Conservation (phyloP, 2,329 filamentous ascomycete genomes). For the Colletotrichum cuscutae region DNA sequence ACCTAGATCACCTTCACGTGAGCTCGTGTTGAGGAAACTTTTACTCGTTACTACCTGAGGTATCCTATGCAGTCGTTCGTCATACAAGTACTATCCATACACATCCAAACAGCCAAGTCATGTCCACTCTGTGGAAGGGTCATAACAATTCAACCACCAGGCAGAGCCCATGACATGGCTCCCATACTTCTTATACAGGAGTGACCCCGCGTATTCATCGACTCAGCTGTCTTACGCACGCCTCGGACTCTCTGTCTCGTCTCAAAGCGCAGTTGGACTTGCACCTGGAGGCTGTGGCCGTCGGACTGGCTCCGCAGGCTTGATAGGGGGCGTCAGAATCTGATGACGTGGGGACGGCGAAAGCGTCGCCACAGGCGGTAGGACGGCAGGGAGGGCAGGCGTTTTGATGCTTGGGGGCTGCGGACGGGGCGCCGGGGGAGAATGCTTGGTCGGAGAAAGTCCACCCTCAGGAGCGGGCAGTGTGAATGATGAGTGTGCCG, state of each 20-base stretch:
- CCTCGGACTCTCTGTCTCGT: not conserved
- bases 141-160: not conserved
- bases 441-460: slow-evolving; percentile 63
- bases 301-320: slow-evolving; percentile 52
- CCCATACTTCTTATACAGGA: not conserved
- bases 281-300: slow-evolving; percentile 17
- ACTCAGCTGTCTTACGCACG: not conserved
- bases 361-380: slow-evolving; percentile 67
- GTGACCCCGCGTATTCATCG: not conserved
- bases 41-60: slow-evolving; percentile 5
- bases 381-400: slow-evolving; percentile 51
- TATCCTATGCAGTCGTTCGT: not conserved
- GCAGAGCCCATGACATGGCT: not conserved
- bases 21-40: not conserved
- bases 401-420: slow-evolving; percentile 28
- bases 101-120: not conserved
- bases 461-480: slow-evolving; percentile 55
- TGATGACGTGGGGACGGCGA: slow-evolving; percentile 67
- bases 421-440: slow-evolving; percentile 50
- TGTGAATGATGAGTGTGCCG: slow-evolving; percentile 32
- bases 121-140: not conserved
- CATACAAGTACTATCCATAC: slow-evolving; percentile 8
- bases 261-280: not conserved
- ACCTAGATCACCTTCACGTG: not conserved
- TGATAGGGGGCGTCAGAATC: slow-evolving; percentile 70